Evolutionary conservation across 2,329 filamentous ascomycete genomes (phyloP).

Genomic region (Didymella pomorum): DNA sequence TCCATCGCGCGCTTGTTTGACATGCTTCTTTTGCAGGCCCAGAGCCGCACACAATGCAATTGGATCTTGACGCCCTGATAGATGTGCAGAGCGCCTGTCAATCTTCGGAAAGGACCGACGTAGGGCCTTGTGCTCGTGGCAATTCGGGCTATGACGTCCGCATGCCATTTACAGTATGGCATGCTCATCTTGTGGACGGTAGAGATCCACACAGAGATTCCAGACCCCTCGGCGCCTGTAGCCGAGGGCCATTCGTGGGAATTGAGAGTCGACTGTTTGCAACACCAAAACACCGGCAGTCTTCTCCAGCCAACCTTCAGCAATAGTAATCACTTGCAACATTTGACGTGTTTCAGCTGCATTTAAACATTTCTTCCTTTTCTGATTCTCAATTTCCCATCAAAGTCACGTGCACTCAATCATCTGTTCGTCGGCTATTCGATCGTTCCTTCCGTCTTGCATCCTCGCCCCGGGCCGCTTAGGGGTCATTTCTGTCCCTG

Average conservation of each 20-base stretch:
- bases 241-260: background rate
- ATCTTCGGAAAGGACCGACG: background rate
- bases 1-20: background rate
- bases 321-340: background rate
- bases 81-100: background rate
- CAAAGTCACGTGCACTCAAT: background rate
- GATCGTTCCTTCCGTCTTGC: background rate
- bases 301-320: background rate
- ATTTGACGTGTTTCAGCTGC: background rate
- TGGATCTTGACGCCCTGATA: background rate
- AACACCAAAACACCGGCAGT: conserved; percentile 5
- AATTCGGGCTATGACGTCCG: conserved; percentile 5
- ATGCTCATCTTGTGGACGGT: too few species aligned
- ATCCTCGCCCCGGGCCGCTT: background rate
- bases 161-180: background rate
- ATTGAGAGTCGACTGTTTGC: conserved; percentile 8
- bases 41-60: background rate
- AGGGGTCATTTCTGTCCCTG: background rate
- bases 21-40: background rate
- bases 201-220: conserved; percentile 5
- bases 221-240: conserved; percentile 3
- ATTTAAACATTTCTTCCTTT: background rate
- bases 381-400: too few species aligned
- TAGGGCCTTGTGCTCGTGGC: conserved; percentile 16
- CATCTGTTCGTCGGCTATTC: background rate